These are phyloP conservation scores for Orbilia javanica DNA, from an alignment of 2,329 filamentous ascomycete genomes.

Conservation along the genomic window DNA sequence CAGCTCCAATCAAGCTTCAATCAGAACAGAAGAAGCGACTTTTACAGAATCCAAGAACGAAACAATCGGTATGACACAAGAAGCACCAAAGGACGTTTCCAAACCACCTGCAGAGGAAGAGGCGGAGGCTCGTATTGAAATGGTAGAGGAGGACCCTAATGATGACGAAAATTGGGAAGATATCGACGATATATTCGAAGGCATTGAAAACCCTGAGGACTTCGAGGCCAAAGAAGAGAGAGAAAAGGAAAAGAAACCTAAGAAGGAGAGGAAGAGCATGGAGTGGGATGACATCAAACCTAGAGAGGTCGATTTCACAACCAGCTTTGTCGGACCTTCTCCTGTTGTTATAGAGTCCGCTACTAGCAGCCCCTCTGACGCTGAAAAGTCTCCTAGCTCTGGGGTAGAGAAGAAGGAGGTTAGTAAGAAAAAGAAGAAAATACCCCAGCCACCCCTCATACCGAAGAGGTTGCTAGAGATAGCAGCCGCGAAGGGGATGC, in stretches of 20 bases:
- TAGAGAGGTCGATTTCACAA: not conserved
- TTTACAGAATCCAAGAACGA: not conserved
- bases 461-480: not conserved
- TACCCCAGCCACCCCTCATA: not conserved
- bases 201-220: not conserved
- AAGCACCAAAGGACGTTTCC: not conserved
- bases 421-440: not conserved
- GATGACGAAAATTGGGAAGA: conserved; percentile 14
- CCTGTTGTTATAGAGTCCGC: not conserved
- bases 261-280: not conserved
- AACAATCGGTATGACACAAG: not conserved
- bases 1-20: too few species aligned
- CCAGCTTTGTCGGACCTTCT: not conserved
- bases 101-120: not conserved
- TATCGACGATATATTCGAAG: not conserved
- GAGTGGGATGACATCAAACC: conserved; percentile 26
- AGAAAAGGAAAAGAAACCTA: not conserved
- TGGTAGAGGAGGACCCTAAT: not conserved
- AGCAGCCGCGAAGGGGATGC: not conserved
- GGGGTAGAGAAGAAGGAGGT: too few species aligned
- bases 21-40: not conserved
- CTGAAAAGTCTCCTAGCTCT: too few species aligned
- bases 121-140: not conserved
- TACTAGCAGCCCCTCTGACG: too few species aligned
- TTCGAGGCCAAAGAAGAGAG: not conserved